phyloP scores from a whole-genome alignment of 306 rosid species.

The Cucumis melo region DNA sequence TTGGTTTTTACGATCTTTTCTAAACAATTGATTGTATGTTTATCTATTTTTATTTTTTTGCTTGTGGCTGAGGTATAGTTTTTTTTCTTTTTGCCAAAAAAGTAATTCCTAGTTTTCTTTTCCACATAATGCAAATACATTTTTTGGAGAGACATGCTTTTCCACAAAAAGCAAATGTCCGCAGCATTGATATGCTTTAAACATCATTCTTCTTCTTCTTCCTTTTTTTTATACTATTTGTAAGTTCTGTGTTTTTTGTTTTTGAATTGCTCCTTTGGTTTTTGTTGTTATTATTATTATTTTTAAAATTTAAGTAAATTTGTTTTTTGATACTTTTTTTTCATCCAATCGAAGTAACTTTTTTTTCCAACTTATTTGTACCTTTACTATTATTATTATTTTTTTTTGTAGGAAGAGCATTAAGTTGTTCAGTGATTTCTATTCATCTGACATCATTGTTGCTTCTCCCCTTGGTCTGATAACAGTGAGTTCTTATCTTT shows the following conservation, averaged over 20 bases:
- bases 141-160: background rate
- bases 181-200: background rate
- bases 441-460: constrained; percentile 78
- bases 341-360: background rate
- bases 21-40: background rate
- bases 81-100: too few relatives aligned
- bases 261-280: background rate
- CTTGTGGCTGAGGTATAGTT: background rate
- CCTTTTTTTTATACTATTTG: background rate
- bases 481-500: constrained; percentile 30
- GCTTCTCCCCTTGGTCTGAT: constrained; percentile 72
- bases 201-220: too few relatives aligned
- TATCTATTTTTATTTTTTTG: background rate
- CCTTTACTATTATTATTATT: background rate
- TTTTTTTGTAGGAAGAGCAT: constrained; percentile 47
- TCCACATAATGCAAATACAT: background rate
- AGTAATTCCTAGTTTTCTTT: background rate
- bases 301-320: background rate
- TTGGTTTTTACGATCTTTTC: background rate
- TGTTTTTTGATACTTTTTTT: background rate
- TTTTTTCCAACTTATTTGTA: background rate
- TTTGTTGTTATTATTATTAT: too few relatives aligned
- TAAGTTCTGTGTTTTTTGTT: background rate
- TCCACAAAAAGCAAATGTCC: background rate
- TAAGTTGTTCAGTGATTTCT: constrained; percentile 78